A percentile compares a stretch with the other conserved stretches of the same genome.
These are phyloP conservation scores for Metschnikowia peoriensis DNA, from an alignment of 805 yeast species.

Conservation along the genomic window DNA sequence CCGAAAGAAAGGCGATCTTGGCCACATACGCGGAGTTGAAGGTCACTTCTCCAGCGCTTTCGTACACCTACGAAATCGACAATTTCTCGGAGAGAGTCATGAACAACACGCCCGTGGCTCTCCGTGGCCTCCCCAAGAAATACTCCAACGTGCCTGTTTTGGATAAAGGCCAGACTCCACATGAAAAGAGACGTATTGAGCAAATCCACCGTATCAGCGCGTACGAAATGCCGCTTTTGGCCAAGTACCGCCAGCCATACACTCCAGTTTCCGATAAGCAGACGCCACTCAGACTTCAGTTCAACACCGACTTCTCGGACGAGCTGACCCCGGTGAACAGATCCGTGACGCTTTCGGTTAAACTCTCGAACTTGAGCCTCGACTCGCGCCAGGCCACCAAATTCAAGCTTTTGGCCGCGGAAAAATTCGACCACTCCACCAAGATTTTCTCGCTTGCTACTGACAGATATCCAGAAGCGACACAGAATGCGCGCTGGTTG, in stretches of 20 bases:
- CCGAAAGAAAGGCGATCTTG: conserved; percentile 59
- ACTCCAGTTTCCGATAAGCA: conserved; percentile 42
- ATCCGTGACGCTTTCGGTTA: conserved; percentile 61
- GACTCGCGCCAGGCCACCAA: conserved; percentile 59
- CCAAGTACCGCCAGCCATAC: conserved; percentile 72
- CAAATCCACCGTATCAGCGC: conserved; percentile 82
- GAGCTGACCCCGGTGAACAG: conserved; percentile 67
- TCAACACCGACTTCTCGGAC: conserved; percentile 65
- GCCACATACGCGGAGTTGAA: conserved; percentile 37
- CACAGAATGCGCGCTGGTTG: conserved; percentile 80
- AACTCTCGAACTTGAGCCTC: conserved; percentile 54
- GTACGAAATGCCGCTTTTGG: conserved; percentile 84
- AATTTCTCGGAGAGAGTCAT: conserved; percentile 41
- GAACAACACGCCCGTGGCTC: conserved; percentile 39
- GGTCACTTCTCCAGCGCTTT: conserved; percentile 30
- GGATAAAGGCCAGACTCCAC: conserved; percentile 36
- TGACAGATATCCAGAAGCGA: conserved; percentile 66
- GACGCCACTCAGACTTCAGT: conserved; percentile 64
- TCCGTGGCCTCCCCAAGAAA: conserved; percentile 39
- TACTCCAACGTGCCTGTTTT: conserved; percentile 35
- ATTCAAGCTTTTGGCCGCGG: conserved; percentile 73
- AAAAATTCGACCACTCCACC: conserved; percentile 63
- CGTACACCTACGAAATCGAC: conserved; percentile 41
- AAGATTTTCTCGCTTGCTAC: conserved; percentile 65
- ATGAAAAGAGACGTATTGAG: conserved; percentile 66